Base-by-base conservation (phyloP, 306 rosid species). In the Cotoneaster glaucophyllus region DNA sequence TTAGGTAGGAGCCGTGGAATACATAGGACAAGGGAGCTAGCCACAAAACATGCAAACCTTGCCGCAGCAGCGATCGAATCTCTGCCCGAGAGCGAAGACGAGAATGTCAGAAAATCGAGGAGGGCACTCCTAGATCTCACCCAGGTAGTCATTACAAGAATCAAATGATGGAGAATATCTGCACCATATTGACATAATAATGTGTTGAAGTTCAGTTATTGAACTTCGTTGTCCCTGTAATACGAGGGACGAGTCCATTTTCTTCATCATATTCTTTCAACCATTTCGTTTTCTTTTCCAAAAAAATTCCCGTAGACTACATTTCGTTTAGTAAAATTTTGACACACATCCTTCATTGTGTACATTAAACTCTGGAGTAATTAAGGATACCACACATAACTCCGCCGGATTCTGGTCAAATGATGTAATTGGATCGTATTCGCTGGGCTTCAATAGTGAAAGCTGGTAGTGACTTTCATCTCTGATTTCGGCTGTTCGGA, bases 1-100 rank as follows among this genome's bases (percentile, higher is more conserved):
- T 92, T 95, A 22, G 96, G 87, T 21, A 89, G 85, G 86, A 95
- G 99, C 64, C 80, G 82, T 37, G 99, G 97, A 67, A 84, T 95
- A 75, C 99, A 92, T 70, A 87, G 82, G 78, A 85, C 99, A 48
- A 87, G 75, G 84, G 99, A 95, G 77, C 89, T 95, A 54, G 99
- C 99, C 26, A 39, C 78, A 59, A 82, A 87, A 80, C 99, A 92
- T 76, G 97, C 99, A 72, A 90, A 77, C 79, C 91, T 89, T 67
- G 97, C 97, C 2, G 97, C 93, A 10, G 90, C 82, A 70, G 97
- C 99, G 26, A 92, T 95, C 24, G 96, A 95, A 84, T 90, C 96
- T 70, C 82, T 95, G 61, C 99, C 97, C 0, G 87, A 84, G 71
- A 87, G 67, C 41, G 72, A 90, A 4, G 87, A 92, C 24, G 93